These are phyloP conservation scores for Eucalyptus sp. DNA, from an alignment of 345 rosid species.

Conservation along the genomic window DNA sequence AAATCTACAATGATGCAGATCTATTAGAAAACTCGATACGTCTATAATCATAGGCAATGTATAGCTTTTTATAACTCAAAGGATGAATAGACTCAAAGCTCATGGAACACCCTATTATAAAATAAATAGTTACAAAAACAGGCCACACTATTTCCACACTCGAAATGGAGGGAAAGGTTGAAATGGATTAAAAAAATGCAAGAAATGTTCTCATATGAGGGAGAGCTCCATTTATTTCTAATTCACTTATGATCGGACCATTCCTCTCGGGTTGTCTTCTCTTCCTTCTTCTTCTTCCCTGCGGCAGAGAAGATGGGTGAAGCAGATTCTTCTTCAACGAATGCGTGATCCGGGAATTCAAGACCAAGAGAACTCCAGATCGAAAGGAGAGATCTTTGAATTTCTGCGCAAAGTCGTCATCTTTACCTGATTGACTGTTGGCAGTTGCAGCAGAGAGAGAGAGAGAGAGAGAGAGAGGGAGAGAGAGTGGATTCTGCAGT, in stretches of 20 bases:
- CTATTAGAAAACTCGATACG: no score
- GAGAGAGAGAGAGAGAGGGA: neutral
- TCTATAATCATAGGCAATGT: neutral
- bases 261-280: accelerated
- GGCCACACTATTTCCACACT: neutral
- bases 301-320: neutral
- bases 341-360: neutral
- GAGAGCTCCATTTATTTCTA: neutral
- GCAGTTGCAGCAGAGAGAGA: neutral
- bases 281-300: neutral
- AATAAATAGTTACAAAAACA: neutral
- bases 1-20: neutral
- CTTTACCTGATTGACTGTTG: neutral
- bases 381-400: no score
- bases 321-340: neutral
- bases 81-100: neutral
- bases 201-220: neutral
- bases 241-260: neutral
- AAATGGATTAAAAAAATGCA: neutral
- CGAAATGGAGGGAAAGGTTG: neutral
- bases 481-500: neutral
- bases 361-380: neutral
- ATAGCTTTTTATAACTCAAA: neutral
- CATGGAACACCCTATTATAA: neutral
- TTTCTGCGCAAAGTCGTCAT: neutral